Conservation (phyloP, 371 early-diverging fungal species). For the Mortierella sp. region DNA sequence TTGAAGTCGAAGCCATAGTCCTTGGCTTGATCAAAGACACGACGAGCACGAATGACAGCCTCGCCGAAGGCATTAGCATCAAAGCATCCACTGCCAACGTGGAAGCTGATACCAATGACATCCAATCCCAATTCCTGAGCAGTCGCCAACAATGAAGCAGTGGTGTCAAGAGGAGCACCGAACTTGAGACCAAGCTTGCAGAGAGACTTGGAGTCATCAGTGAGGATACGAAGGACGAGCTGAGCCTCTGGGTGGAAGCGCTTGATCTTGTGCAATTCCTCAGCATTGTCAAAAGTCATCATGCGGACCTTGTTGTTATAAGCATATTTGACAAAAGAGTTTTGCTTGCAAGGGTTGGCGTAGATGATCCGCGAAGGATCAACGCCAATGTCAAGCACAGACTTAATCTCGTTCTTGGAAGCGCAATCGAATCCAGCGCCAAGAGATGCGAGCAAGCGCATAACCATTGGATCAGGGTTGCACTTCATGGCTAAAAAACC, state of each 20-base stretch:
- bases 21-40: slow-evolving; percentile 88
- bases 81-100: slow-evolving; percentile 96
- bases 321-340: slow-evolving; percentile 92
- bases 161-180: slow-evolving; percentile 88
- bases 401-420: slow-evolving; percentile 89
- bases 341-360: slow-evolving; percentile 98
- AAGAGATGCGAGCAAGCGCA: slow-evolving; percentile 85
- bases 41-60: slow-evolving; percentile 87
- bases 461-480: slow-evolving; percentile 91
- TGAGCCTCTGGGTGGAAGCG: slow-evolving; percentile 84
- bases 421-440: slow-evolving; percentile 96
- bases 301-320: slow-evolving; percentile 79
- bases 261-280: slow-evolving; percentile 96
- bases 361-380: slow-evolving; percentile 90
- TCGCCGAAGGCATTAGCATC: slow-evolving; percentile 91
- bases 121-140: slow-evolving; percentile 87
- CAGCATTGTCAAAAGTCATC: slow-evolving; percentile 98
- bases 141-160: slow-evolving; percentile 74
- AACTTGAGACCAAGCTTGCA: slow-evolving; percentile 97
- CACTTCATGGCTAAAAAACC: slow-evolving; percentile 90
- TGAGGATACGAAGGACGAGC: slow-evolving; percentile 92
- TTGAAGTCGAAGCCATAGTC: slow-evolving; percentile 81
- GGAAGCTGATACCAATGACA: slow-evolving; percentile 94
- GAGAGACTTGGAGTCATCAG: slow-evolving; percentile 93
- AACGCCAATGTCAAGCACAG: slow-evolving; percentile 84